phyloP scores from a whole-genome alignment of 345 rosid species.

The Cardamine chenopodiifolia region DNA sequence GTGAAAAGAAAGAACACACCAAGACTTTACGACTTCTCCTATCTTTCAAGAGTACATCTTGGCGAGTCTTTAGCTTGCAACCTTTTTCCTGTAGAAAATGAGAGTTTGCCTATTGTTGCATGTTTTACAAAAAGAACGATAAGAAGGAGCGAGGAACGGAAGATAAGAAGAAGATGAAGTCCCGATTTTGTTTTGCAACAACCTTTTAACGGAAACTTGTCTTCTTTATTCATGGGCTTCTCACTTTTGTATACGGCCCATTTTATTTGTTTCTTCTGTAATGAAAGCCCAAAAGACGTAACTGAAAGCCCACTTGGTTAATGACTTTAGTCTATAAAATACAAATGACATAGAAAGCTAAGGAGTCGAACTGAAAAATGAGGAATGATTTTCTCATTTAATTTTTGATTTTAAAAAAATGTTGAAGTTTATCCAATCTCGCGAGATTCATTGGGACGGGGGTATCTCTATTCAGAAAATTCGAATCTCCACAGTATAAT shows the following conservation, averaged over 20 bases:
- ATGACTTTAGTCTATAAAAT: too few species aligned
- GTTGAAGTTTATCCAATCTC: slow-evolving; percentile 31
- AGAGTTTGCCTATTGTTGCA: neutral
- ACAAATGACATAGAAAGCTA: neutral
- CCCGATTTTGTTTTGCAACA: too few species aligned
- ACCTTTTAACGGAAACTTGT: too few species aligned
- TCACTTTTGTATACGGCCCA: neutral
- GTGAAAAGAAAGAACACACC: neutral
- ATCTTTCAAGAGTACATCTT: neutral
- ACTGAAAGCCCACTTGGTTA: neutral
- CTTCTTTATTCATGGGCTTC: neutral
- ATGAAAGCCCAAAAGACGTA: neutral
- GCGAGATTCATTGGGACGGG: slow-evolving; percentile 7
- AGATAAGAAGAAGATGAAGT: too few species aligned
- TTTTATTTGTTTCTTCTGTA: neutral
- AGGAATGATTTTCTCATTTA: neutral
- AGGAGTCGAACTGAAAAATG: neutral
- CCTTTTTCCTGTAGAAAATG: too few species aligned
- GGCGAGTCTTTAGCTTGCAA: neutral
- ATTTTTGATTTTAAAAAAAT: neutral
- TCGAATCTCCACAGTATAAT: slow-evolving; percentile 34
- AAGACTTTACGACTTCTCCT: neutral
- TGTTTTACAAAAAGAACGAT: neutral
- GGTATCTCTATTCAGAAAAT: slow-evolving; percentile 11
- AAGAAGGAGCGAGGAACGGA: too few species aligned